Base-by-base conservation (phyloP, 2,329 filamentous ascomycete genomes). In the Diplocarpon rosae region DNA sequence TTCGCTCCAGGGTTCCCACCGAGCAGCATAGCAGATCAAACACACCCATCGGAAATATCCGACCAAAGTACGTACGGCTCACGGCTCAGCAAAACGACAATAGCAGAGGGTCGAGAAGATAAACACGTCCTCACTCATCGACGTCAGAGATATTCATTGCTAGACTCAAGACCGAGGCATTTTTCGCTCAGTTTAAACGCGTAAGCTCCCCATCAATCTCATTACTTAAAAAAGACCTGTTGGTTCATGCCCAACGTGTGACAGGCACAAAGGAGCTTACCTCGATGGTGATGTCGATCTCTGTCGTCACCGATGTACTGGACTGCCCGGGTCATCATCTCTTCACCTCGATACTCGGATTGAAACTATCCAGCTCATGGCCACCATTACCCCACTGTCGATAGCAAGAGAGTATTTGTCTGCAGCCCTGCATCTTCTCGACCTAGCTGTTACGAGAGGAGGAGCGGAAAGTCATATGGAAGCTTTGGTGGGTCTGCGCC, bases 231-330 rank as follows among this genome's bases (percentile, higher is more conserved):
- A 12, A 12, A 12, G 29, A 32, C n/a, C 3, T 32, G n/a, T 14
- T 14, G n/a, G 8, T 39, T 16, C 24, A 16, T 13, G 7, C 10
- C 36, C 14, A 13, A 28, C 20, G 28, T 2, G 9, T 35, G n/a
- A 24, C 2, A 43, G 41, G 41, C 41, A 24, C 41, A 43, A 43
- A 43, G 41, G 37, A 43, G 41, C 41, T n/a, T 43, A 43, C 28
- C 41, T 43, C 27, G 6, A 13, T 12, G 27, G 16, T 8, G 41
- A 43, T 28, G 27, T 43, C 17, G 5, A n/a, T 11, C 34, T 43
- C 27, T 43, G 41, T 13, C 33, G 13, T 3, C 41, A 43, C 27
- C 41, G 41, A 7, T 43, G 41, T 17, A 15, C 14, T 14, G 41
- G 37, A 15, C 41, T 43, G 13, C 41, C 37, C 15, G 28, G 37